A percentile compares a stretch with the other conserved stretches of the same genome.
These are phyloP conservation scores for Neonectria coccinea DNA, from an alignment of 2,329 filamentous ascomycete species.

Conservation along the genomic window DNA sequence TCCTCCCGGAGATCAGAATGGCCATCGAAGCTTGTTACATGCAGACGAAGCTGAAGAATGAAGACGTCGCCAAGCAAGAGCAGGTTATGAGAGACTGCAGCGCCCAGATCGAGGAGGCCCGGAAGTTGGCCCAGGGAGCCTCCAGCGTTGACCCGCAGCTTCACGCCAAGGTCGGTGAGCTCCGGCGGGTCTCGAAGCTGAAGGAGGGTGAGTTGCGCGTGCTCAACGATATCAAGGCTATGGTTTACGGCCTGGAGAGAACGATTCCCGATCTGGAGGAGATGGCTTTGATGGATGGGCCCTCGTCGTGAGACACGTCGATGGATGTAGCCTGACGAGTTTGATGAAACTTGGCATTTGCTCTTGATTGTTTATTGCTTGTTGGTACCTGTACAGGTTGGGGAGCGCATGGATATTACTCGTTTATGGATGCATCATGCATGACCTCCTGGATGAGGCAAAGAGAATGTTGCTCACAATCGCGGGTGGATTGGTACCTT, in stretches of 20 bases:
- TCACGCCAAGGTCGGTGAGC: not conserved
- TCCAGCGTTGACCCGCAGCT: not conserved
- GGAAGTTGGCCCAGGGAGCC: not conserved
- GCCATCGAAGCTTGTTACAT: not conserved
- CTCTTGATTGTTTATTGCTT: not conserved
- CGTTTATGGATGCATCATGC: not conserved
- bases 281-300: not conserved
- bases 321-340: not conserved
- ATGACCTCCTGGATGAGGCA: too few species aligned
- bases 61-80: not conserved
- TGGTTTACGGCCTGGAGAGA: not conserved
- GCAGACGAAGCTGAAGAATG: not conserved
- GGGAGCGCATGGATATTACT: not conserved
- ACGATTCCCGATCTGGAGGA: conserved; percentile 1
- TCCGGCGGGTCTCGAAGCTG: too few species aligned
- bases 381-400: not conserved
- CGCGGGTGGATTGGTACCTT: too few species aligned
- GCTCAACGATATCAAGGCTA: not conserved
- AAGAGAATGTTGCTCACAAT: too few species aligned
- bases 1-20: not conserved
- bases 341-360: not conserved
- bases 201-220: not conserved
- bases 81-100: too few species aligned
- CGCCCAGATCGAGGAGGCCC: not conserved
- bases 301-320: not conserved